A percentile compares a stretch with the other conserved stretches of the same genome.
Conservation (phyloP, 257 asterid species). For the Forsythia suspensa region DNA sequence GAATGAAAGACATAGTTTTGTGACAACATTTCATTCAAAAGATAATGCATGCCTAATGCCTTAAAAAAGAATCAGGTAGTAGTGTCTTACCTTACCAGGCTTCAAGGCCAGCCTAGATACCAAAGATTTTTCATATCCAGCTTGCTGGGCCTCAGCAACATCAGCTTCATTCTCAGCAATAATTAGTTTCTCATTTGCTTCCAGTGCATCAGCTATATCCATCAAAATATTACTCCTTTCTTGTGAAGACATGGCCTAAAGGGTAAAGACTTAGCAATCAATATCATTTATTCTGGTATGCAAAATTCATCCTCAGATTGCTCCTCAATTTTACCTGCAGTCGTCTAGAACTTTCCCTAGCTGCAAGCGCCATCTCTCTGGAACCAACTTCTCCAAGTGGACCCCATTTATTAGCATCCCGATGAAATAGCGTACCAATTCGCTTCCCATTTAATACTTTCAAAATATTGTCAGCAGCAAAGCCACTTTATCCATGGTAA, state of each 20-base stretch:
- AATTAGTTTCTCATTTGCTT: conserved; percentile 45
- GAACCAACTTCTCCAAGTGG: conserved; percentile 45
- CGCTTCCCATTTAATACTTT: conserved; percentile 64
- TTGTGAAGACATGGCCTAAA: conserved; percentile 59
- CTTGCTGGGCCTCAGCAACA: conserved; percentile 56
- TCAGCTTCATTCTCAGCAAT: conserved; percentile 65
- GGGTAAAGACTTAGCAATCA: conserved; percentile 6
- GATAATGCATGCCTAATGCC: background rate
- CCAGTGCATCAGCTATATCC: conserved; percentile 67
- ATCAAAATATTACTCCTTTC: conserved; percentile 68
- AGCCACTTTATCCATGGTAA: conserved; percentile 53
- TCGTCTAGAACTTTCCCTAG: conserved; percentile 67
- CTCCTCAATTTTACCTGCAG: conserved; percentile 50
- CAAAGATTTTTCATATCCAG: conserved; percentile 70
- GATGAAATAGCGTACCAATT: conserved; percentile 76
- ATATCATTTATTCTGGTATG: background rate
- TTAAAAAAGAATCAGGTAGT: background rate
- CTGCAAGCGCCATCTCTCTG: conserved; percentile 75
- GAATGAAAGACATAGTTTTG: background rate
- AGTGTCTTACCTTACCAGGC: conserved; percentile 55
- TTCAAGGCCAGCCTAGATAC: conserved; percentile 66
- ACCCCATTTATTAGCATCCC: conserved; percentile 66
- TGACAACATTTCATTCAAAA: background rate
- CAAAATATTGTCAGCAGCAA: conserved; percentile 52
- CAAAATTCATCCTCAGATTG: background rate